Conservation (phyloP, 768 basidiomycete genomes). For the Lentinula boryana region DNA sequence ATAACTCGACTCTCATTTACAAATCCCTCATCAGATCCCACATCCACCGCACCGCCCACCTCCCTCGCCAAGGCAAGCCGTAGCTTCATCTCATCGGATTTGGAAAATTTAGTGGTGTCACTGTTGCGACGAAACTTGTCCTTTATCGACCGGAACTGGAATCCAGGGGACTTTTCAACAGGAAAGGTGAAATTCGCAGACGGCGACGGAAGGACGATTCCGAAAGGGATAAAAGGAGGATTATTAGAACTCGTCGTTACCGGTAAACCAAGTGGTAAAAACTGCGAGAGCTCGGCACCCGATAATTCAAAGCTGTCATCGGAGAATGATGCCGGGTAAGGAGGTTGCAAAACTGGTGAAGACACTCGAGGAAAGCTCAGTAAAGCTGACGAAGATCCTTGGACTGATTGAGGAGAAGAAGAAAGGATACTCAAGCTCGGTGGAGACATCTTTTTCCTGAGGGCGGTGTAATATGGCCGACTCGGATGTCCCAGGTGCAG, state of each 20-base stretch:
- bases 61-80: neutral
- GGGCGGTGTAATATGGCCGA: slow-evolving; percentile 3
- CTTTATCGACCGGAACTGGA: neutral
- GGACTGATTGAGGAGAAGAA: neutral
- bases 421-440: neutral
- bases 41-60: neutral
- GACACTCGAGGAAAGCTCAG: neutral
- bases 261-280: neutral
- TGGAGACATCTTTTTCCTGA: slow-evolving; percentile 2
- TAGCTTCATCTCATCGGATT: neutral
- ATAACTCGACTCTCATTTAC: neutral
- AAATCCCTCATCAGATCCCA: neutral
- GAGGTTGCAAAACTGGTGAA: neutral
- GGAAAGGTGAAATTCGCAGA: neutral
- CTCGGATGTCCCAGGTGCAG: neutral
- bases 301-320: neutral
- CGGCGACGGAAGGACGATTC: neutral
- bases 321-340: neutral
- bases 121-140: neutral
- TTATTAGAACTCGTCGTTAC: no score
- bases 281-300: neutral
- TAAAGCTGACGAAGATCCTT: neutral
- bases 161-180: neutral
- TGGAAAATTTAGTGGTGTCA: neutral
- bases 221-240: neutral